Evolutionary conservation across 768 basidiomycete genomes (phyloP), one percentile per base, ranked within the genome.

Genomic region (Suillus fuscotomentosus): DNA sequence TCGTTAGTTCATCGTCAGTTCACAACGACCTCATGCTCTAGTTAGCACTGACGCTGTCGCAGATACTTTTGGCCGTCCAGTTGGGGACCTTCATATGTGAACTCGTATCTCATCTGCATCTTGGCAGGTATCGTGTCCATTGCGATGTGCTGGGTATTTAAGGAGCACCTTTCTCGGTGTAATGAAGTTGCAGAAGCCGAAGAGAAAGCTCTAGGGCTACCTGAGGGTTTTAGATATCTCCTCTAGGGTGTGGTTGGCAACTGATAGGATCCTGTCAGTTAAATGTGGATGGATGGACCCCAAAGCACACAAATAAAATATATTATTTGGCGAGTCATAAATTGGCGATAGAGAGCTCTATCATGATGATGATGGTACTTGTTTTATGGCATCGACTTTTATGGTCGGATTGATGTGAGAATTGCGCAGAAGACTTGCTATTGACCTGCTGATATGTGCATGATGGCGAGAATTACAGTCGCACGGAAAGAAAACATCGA

Each of bases 1-100:
- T 95, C 76, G 81, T 96, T 36, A 78, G 86, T 50, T 92, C 93
- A 66, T 88, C 91, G 80, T 94, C 79, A 78, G 86, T 85, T 31
- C 69, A 62, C 27, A 17, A 7, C 61, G 15, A 22, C 34, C 60
- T 67, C 56, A 39, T 34, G 24, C 51, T 34, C 22, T 36, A 48
- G n/a, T 4, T 36, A 9, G 15, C 9, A 50, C 50, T 24, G 8
- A 34, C 24, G 3, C 15, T 5, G 3, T 48, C 24, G 22, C 65
- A 86, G 86, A 42, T 89, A 89, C 67, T 76, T 86, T 17, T 92
- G 88, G 88, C 89, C 87, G 8, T 76, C 75, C 34, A 68, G 73
- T 5, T 93, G 89, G 89, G 90, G 88, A 0, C 90, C 88, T 3
- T 82, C 83, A 5, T 94, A 94, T 72, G 73, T 73, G 17, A 80